Conservation (phyloP, 768 basidiomycete species). For the Termitomyces sp. region DNA sequence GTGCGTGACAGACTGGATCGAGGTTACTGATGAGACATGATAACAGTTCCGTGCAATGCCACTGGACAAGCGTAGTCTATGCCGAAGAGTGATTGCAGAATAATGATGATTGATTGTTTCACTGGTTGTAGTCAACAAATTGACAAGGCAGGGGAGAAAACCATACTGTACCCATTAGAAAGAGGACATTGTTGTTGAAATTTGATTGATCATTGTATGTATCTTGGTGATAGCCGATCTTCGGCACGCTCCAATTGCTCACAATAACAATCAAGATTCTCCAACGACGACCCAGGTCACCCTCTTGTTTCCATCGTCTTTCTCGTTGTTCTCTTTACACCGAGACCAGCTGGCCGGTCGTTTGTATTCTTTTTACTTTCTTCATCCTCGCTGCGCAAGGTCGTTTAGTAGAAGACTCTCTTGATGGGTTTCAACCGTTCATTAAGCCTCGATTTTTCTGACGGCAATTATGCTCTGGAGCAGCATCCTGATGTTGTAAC, state of each 20-base stretch:
- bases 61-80: conserved; percentile 9
- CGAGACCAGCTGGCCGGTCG: conserved; percentile 44
- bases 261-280: not conserved
- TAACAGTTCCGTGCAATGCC: conserved; percentile 21
- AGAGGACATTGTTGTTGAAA: not conserved
- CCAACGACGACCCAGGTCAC: not conserved
- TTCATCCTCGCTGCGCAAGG: conserved; percentile 29
- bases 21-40: not conserved
- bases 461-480: conserved; percentile 39
- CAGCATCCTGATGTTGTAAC: conserved; percentile 45
- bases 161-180: no score
- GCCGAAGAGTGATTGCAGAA: not conserved
- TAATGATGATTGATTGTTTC: not conserved
- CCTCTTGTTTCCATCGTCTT: conserved; percentile 7
- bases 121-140: not conserved
- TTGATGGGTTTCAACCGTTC: conserved; percentile 37
- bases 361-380: conserved; percentile 25
- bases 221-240: not conserved
- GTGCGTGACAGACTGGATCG: not conserved
- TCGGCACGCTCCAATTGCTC: not conserved
- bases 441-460: conserved; percentile 68
- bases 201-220: not conserved
- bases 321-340: conserved; percentile 13
- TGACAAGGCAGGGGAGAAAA: no score
- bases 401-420: conserved; percentile 21